A percentile compares a stretch with the other conserved stretches of the same genome.
Conservation (phyloP, 208 protist genomes). For the Lotmaria passim region DNA sequence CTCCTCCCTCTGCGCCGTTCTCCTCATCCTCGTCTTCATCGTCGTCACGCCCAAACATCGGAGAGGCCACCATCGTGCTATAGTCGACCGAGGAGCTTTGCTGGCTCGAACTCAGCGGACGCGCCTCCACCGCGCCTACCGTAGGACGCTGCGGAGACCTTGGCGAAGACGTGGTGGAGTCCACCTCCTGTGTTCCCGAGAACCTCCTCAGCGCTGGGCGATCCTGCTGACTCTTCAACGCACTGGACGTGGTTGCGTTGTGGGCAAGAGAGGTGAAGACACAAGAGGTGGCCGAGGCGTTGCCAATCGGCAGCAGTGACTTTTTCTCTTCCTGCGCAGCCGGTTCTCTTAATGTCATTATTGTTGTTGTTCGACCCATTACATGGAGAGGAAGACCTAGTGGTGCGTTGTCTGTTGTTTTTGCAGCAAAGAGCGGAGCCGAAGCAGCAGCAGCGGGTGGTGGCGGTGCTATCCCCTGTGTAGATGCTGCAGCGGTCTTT, state of each 20-base stretch:
- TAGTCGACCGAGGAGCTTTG: conserved; percentile 5
- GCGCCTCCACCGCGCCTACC: not conserved
- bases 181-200: not conserved
- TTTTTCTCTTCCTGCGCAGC: not conserved
- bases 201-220: not conserved
- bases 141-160: conserved; percentile 23
- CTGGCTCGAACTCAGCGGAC: not conserved
- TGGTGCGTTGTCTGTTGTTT: too few species aligned
- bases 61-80: conserved; percentile 8
- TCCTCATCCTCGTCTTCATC: not conserved
- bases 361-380: too few species aligned
- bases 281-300: too few species aligned
- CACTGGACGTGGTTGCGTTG: not conserved
- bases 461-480: too few species aligned
- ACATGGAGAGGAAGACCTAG: too few species aligned
- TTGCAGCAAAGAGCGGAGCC: too few species aligned
- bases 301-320: not conserved
- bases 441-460: too few species aligned
- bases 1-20: not conserved
- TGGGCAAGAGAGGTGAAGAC: not conserved
- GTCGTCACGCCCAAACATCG: not conserved
- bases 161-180: conserved; percentile 8
- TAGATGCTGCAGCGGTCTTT: not conserved
- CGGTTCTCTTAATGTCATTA: too few species aligned
- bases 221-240: not conserved